Conservation (phyloP, 768 basidiomycete genomes). For the Termitomyces sp. region DNA sequence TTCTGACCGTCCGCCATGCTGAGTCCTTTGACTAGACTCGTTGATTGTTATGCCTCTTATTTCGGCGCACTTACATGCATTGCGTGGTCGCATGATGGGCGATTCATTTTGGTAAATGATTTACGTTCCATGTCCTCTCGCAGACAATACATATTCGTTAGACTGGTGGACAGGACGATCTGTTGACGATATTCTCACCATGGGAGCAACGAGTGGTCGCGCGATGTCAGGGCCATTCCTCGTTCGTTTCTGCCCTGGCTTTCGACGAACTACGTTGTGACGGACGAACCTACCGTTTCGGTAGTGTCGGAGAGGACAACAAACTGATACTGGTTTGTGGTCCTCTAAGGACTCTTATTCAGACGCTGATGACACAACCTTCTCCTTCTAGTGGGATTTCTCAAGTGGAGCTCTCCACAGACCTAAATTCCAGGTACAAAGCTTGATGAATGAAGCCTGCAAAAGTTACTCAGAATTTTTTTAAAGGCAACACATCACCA, state of each 20-base stretch:
- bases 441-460: neutral
- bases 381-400: constrained; percentile 77
- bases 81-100: constrained; percentile 93
- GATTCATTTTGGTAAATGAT: constrained; percentile 74
- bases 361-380: constrained; percentile 6
- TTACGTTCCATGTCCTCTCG: neutral
- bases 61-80: constrained; percentile 89
- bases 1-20: neutral
- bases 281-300: constrained; percentile 88
- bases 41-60: constrained; percentile 92
- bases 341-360: neutral
- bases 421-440: constrained; percentile 61
- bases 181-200: constrained; percentile 90
- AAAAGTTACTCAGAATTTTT: neutral
- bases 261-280: constrained; percentile 91
- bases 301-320: constrained; percentile 95
- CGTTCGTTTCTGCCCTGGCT: constrained; percentile 83
- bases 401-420: constrained; percentile 87
- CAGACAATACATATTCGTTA: constrained; percentile 21
- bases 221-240: constrained; percentile 94
- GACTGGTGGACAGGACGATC: constrained; percentile 97
- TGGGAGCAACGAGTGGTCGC: constrained; percentile 94
- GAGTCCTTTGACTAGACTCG: constrained; percentile 45
- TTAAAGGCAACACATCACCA: constrained; percentile 57
- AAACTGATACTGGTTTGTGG: constrained; percentile 77